Evolutionary conservation across 1,284 basidiomycete genomes (phyloP).

Genomic region (Rhizoctonia solani): DNA sequence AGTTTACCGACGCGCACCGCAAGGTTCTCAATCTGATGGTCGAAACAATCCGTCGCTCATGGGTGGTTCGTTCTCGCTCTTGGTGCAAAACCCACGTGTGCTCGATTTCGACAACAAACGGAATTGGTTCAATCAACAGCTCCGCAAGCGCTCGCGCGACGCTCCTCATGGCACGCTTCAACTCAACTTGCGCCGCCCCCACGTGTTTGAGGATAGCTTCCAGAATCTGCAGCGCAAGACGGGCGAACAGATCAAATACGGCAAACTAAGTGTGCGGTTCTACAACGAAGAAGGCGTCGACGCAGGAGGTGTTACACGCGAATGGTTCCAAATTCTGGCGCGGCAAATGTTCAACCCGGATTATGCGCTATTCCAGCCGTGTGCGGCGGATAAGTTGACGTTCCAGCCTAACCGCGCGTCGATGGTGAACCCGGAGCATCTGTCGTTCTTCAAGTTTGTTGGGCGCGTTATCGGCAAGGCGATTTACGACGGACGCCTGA

Average conservation of each 20-base stretch:
- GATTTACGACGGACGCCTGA: slow-evolving; percentile 90
- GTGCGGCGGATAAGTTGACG: slow-evolving; percentile 89
- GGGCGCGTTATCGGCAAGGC: slow-evolving; percentile 97
- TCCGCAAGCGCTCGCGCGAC: slow-evolving; percentile 81
- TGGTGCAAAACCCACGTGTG: slow-evolving; percentile 95
- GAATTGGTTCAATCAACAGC: slow-evolving; percentile 96
- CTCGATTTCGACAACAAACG: slow-evolving; percentile 99
- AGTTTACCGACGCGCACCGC: slow-evolving; percentile 92
- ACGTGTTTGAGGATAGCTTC: slow-evolving; percentile 98
- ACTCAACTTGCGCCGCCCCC: slow-evolving; percentile 88
- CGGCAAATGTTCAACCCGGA: slow-evolving; percentile 99
- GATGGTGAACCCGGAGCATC: slow-evolving; percentile 90
- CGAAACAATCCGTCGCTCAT: slow-evolving; percentile 97
- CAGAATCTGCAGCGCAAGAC: slow-evolving; percentile 86
- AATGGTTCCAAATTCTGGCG: slow-evolving; percentile 98
- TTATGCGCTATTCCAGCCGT: slow-evolving; percentile 97
- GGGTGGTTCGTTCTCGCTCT: slow-evolving; percentile 96
- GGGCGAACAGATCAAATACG: slow-evolving; percentile 97
- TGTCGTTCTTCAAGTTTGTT: slow-evolving; percentile 98
- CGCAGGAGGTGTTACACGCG: slow-evolving; percentile 95
- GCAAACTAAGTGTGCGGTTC: slow-evolving; percentile 96
- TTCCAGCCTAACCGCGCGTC: slow-evolving; percentile 98
- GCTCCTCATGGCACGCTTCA: slow-evolving; percentile 86
- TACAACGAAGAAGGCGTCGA: slow-evolving; percentile 98
- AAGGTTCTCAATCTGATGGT: slow-evolving; percentile 98